Evolutionary conservation across 2,329 filamentous ascomycete species (phyloP), one percentile per base, ranked within the genome.

Genomic region (Alternaria consortialis): DNA sequence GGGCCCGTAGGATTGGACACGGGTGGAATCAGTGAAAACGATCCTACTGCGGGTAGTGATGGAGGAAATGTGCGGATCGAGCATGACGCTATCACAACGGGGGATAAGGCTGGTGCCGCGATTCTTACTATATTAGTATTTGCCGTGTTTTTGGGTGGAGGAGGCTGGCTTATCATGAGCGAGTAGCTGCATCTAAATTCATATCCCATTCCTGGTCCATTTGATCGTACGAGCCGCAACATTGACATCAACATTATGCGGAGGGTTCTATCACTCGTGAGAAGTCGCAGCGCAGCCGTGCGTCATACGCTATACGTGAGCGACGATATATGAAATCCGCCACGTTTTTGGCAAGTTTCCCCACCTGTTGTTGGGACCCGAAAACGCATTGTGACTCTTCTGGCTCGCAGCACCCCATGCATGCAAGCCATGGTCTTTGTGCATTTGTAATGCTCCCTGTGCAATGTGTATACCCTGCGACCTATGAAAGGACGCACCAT

Each of bases 31-130:
- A 82, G 78, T 40, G 67, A 78, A 63, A 83, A 84, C 23, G 77
- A 87, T 58, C 77, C 80, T 2, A 73, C 55, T 44, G 80, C 79
- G 3, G 80, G 80, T 12, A 63, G 57, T 60, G 71, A 75, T 40
- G 60, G 56, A 17, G 70, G 74, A 42, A 62, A 60, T 39, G 62
- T 71, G 2, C 72, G 75, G 3, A 59, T 72, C 27, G 56, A 61
- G 11, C 68, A 68, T 53, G 58, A 73, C 17, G 51, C 61, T 1
- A 83, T 88, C 29, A 86, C 85, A 2, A 82, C 82, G 0, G 87
- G 83, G 6, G 91, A 93, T 69, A 86, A 81, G 60, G 90, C 86
- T 7, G 91, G 90, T 12, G 91, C 90, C 20, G 86, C 85, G 4
- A 84, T 93, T 57, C 63, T 87, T 46, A 93, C 90, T 1, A 77